Conservation (phyloP, 371 early-diverging fungal genomes). For the Rozella allomycis region DNA sequence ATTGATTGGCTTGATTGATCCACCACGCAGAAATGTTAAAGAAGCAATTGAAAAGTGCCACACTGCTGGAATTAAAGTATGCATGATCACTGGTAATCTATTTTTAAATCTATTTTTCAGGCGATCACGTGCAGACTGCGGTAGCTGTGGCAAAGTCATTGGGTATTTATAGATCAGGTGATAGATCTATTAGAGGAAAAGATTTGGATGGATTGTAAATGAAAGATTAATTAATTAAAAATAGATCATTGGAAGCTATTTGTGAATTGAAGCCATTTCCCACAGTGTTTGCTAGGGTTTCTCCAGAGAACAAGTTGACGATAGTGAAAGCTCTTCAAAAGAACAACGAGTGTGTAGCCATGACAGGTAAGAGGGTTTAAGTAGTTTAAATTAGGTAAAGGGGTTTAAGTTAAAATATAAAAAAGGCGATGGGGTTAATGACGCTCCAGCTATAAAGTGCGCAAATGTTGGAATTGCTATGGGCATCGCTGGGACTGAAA, state of each 20-base stretch:
- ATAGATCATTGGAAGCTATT: constrained; percentile 8
- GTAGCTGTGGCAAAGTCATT: constrained; percentile 78
- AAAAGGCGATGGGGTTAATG: constrained; percentile 56
- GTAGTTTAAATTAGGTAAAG: neutral
- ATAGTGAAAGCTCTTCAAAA: constrained; percentile 75
- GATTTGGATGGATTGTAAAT: constrained; percentile 29
- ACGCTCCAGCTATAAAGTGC: constrained; percentile 73
- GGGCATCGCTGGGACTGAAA: constrained; percentile 74
- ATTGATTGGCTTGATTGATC: constrained; percentile 62
- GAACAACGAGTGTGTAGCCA: constrained; percentile 53
- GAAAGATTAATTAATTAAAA: constrained; percentile 1
- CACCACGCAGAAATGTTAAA: constrained; percentile 52
- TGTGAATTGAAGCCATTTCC: constrained; percentile 57
- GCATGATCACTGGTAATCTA: constrained; percentile 80
- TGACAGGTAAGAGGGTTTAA: constrained; percentile 68
- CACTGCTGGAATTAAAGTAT: constrained; percentile 51
- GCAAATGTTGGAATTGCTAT: constrained; percentile 81
- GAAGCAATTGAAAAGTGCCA: constrained; percentile 35
- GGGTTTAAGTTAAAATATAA: neutral
- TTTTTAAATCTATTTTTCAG: too few species aligned
- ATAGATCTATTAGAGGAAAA: neutral
- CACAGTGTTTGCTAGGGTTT: constrained; percentile 69
- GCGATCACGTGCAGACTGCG: constrained; percentile 58
- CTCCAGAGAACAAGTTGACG: constrained; percentile 83
- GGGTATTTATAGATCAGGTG: constrained; percentile 40